Evolutionary conservation across 2,329 filamentous ascomycete species (phyloP).

Genomic region (Colletotrichum neosansevieriae): DNA sequence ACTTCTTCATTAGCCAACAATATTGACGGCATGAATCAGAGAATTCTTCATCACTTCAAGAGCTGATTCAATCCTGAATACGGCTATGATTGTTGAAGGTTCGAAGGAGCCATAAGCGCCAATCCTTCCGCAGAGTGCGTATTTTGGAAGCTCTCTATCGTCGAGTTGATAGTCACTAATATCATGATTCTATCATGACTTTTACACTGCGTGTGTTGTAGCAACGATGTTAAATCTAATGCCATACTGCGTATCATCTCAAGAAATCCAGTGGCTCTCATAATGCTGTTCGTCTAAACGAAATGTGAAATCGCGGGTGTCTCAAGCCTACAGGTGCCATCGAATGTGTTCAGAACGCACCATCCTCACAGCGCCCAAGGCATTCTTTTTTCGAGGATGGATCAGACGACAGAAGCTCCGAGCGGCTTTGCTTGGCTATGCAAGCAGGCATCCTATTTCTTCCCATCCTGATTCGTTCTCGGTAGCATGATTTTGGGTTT

Average conservation of each 20-base stretch:
- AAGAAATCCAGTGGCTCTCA: not conserved
- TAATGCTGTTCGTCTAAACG: not conserved
- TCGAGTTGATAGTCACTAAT: no score
- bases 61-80: no score
- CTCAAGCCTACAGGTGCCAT: not conserved
- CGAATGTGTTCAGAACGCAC: not conserved
- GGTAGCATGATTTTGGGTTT: constrained; percentile 3
- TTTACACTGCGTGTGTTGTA: no score
- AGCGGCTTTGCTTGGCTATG: constrained; percentile 16
- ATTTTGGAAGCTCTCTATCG: no score
- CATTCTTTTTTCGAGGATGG: not conserved
- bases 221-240: not conserved
- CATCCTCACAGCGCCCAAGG: not conserved
- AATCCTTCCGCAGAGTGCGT: no score
- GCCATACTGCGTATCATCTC: no score
- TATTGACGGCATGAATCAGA: no score
- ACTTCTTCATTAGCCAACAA: no score
- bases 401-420: constrained; percentile 14
- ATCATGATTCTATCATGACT: no score
- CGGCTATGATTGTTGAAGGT: no score
- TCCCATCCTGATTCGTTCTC: not conserved
- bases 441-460: not conserved
- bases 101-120: no score
- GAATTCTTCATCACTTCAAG: no score
- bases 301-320: constrained; percentile 7